Evolutionary conservation across 192 early-diverging fungal species (phyloP).

Genomic region (Coemansia reversa): DNA sequence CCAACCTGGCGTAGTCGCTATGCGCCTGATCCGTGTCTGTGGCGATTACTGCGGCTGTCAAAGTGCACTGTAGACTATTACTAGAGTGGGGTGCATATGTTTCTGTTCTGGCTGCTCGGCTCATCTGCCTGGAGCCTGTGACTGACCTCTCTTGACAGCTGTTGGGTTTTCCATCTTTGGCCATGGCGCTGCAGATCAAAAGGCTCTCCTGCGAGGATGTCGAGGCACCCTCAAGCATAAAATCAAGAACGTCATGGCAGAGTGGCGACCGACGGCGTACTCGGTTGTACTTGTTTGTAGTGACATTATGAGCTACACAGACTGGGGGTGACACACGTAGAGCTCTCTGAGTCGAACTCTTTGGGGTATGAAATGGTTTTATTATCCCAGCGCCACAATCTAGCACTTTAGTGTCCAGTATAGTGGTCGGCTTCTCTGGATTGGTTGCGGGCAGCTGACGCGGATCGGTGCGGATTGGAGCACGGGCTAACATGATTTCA

Average conservation of each 20-base stretch:
- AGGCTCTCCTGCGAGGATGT: constrained; percentile 49
- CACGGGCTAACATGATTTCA: not conserved
- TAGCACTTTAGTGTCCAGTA: not conserved
- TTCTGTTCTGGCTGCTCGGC: not conserved
- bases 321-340: constrained; percentile 2
- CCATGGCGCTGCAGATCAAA: not conserved
- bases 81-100: not conserved
- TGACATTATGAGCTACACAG: not conserved
- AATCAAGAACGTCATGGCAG: constrained; percentile 50
- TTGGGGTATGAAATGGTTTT: constrained; percentile 30
- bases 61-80: not conserved
- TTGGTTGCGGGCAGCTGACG: not conserved
- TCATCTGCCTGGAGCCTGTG: not conserved
- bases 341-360: constrained; percentile 8
- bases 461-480: not conserved
- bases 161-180: not conserved
- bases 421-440: not conserved
- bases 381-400: constrained; percentile 23
- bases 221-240: constrained; percentile 46
- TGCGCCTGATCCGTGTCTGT: not conserved
- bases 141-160: not conserved
- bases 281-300: constrained; percentile 28
- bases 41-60: not conserved
- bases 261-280: constrained; percentile 50
- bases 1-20: not conserved